Evolutionary conservation across 352 stramenopile species (phyloP), one percentile per base, ranked within the genome.

Genomic region (Phytopythium aichiense): DNA sequence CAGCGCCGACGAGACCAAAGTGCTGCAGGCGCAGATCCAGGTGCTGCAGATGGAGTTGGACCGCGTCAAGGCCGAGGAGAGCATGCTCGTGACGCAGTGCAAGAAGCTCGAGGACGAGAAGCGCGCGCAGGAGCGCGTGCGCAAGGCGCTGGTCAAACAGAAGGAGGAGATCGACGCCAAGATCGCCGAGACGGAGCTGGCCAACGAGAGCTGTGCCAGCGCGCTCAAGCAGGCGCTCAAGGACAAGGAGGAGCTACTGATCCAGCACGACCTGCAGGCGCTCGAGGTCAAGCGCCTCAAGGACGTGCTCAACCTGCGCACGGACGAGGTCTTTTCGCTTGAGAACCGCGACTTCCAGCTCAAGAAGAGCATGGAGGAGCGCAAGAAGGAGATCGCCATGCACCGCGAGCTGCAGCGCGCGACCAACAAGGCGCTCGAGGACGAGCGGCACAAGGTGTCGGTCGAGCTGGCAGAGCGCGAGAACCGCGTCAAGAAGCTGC

Each of bases 341-440:
- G 95, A 98, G 72, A 97, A 98, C 67, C 83, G 88, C 42, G 94
- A 96, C 68, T 94, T 96, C 62, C 91, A 97, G 68, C 74, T 98
- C 46, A 85, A 89, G 68, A 92, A 98, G 66, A 97, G 85, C 68
- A 98, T 98, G 85, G 80, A 98, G 64, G 91, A 98, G 58, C 90
- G 92, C 51, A 98, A 97, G 65, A 87, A 91, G 45, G 89, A 97
- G 65, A 97, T 97, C 37, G 63, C 73, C 20, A 79, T 90, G 60
- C 81, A 97, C 59, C 82, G 83, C 58, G 92, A 98, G 66, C 73
- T 98, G 33, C 92, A 98, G 71, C 86, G 83, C 40, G 87, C 89
- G 30, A 81, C 93, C 42, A 83, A 97, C 64, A 94, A 92, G 59
- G 66, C 71, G 8, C 80, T 91, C 37, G 95, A 98, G 61, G 96